phyloP scores from a whole-genome alignment of 2,329 filamentous ascomycete genomes.

The Boeremia exigua region DNA sequence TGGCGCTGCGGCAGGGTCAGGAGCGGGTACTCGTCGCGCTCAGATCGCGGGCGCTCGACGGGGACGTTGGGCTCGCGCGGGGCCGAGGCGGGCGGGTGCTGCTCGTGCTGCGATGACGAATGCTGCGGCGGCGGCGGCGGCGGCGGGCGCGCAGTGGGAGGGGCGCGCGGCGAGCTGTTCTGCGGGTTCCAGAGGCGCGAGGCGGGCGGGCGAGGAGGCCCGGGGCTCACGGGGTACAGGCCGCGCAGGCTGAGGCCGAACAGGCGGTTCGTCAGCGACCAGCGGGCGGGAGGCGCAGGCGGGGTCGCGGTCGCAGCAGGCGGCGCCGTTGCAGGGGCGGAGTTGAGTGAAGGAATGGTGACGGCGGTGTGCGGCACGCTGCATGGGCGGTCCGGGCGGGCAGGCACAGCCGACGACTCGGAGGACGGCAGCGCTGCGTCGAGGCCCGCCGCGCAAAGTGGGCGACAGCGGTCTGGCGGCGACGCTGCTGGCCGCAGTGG shows the following conservation, averaged over 20 bases:
- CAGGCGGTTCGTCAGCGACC: conserved; percentile 51
- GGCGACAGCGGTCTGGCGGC: background rate
- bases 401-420: background rate
- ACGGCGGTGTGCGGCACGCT: conserved; percentile 23
- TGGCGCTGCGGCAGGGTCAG: conserved; percentile 64
- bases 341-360: conserved; percentile 36
- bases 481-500: background rate
- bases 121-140: conserved; percentile 32
- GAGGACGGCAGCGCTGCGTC: conserved; percentile 8
- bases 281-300: conserved; percentile 38
- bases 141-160: conserved; percentile 40
- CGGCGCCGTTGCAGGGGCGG: conserved; percentile 31
- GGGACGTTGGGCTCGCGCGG: conserved; percentile 52
- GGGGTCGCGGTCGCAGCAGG: conserved; percentile 23
- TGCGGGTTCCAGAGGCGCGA: conserved; percentile 67
- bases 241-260: conserved; percentile 45
- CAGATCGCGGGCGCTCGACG: conserved; percentile 44
- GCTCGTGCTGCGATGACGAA: conserved; percentile 21
- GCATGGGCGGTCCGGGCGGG: background rate
- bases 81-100: conserved; percentile 9
- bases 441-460: background rate
- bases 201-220: conserved; percentile 48
- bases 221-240: conserved; percentile 25
- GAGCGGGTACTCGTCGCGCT: conserved; percentile 61
- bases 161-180: conserved; percentile 62